phyloP scores from a whole-genome alignment of 2,329 filamentous ascomycete genomes.

The Rugonectria rugulosa region DNA sequence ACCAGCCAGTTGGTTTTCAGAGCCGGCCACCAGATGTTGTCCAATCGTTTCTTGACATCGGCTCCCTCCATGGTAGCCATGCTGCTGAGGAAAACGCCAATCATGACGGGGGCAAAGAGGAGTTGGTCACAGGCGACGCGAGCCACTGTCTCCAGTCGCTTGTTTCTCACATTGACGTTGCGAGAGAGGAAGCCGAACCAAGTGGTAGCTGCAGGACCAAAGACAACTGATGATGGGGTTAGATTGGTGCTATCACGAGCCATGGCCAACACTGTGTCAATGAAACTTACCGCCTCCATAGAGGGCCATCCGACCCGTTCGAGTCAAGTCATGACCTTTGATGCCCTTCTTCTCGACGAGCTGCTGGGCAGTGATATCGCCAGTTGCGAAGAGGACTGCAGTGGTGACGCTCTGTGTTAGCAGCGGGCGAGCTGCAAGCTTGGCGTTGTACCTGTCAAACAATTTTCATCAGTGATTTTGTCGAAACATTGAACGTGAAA shows the following conservation, averaged over 20 bases:
- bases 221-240: constrained; percentile 64
- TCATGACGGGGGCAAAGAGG: constrained; percentile 83
- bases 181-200: constrained; percentile 86
- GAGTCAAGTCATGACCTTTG: constrained; percentile 75
- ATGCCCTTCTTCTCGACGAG: constrained; percentile 82
- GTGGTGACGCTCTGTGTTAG: constrained; percentile 93
- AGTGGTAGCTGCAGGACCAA: constrained; percentile 85
- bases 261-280: neutral
- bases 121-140: constrained; percentile 84
- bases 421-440: constrained; percentile 80
- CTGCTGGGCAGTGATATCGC: constrained; percentile 92
- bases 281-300: constrained; percentile 75
- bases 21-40: constrained; percentile 73
- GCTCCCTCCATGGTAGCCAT: constrained; percentile 85
- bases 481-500: neutral
- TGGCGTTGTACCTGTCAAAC: constrained; percentile 89
- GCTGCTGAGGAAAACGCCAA: constrained; percentile 80
- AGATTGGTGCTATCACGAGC: constrained; percentile 11
- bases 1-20: constrained; percentile 86
- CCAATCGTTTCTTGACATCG: constrained; percentile 69
- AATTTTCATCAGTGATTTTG: constrained; percentile 26
- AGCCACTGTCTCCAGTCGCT: constrained; percentile 75
- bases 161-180: constrained; percentile 68
- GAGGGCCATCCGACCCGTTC: constrained; percentile 80
- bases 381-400: constrained; percentile 89